Percentiles rank a stretch among this genome's conserved stretches.
Evolutionary conservation across 768 basidiomycete species (phyloP).

Genomic region (Tremella fuciformis): DNA sequence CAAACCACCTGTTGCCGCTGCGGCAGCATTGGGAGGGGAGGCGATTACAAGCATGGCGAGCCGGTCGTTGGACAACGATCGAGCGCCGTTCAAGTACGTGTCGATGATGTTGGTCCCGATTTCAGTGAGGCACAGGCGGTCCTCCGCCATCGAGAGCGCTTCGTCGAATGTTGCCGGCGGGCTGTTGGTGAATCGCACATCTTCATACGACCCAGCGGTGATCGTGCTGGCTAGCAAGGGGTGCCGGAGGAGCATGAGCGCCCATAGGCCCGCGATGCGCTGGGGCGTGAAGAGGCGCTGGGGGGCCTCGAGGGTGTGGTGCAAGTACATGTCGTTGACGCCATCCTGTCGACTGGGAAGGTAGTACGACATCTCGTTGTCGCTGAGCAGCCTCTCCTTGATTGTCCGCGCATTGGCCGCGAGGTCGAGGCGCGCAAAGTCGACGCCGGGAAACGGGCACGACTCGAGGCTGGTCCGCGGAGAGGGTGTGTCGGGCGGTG

Average conservation of each 20-base stretch:
- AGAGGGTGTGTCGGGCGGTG: conserved; percentile 10
- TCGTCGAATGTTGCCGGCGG: conserved; percentile 43
- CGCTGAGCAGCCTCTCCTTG: conserved; percentile 56
- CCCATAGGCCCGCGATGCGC: conserved; percentile 64
- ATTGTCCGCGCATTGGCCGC: neutral
- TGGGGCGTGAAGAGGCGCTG: conserved; percentile 54
- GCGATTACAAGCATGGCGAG: conserved; percentile 56
- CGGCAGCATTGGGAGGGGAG: conserved; percentile 20
- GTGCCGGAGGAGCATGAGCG: conserved; percentile 67
- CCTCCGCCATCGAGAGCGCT: conserved; percentile 58
- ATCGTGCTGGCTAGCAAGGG: conserved; percentile 67
- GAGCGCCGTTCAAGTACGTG: conserved; percentile 70
- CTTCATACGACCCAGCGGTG: conserved; percentile 56
- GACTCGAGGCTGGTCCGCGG: neutral
- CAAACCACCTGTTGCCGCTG: conserved; percentile 7
- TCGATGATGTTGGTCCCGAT: conserved; percentile 57
- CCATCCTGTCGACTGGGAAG: conserved; percentile 68
- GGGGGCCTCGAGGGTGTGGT: conserved; percentile 64
- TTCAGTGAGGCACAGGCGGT: conserved; percentile 5
- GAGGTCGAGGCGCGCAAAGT: conserved; percentile 1
- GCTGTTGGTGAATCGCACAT: conserved; percentile 61
- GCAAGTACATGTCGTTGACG: conserved; percentile 88
- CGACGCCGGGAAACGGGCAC: neutral
- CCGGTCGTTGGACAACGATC: conserved; percentile 65
- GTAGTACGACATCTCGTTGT: conserved; percentile 76